These are phyloP conservation scores for Salix brachista DNA, from an alignment of 345 rosid species.

Conservation along the genomic window DNA sequence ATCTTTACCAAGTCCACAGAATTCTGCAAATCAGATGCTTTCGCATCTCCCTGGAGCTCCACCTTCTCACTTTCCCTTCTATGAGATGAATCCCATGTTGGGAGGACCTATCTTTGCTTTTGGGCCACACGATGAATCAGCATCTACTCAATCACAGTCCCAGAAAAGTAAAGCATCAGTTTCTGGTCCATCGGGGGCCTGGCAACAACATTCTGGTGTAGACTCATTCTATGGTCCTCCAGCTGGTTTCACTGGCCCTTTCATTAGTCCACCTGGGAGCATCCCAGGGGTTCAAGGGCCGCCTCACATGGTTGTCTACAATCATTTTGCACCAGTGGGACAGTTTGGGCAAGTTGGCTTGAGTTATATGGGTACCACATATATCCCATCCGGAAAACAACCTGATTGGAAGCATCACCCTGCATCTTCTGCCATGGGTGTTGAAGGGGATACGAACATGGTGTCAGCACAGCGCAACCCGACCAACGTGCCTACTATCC, in stretches of 20 bases:
- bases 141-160: conserved; percentile 57
- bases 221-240: conserved; percentile 94
- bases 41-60: conserved; percentile 82
- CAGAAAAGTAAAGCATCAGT: conserved; percentile 64
- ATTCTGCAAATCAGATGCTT: conserved; percentile 66
- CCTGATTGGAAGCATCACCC: conserved; percentile 94
- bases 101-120: conserved; percentile 84
- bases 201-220: conserved; percentile 87
- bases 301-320: conserved; percentile 92
- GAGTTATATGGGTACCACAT: conserved; percentile 93
- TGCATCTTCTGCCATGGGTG: conserved; percentile 48
- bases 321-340: conserved; percentile 97
- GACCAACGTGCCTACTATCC: conserved; percentile 52
- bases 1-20: conserved; percentile 66
- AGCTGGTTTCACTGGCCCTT: conserved; percentile 80
- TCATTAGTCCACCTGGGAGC: conserved; percentile 80
- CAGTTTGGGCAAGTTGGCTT: conserved; percentile 92
- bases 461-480: conserved; percentile 58
- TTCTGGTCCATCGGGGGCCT: conserved; percentile 62
- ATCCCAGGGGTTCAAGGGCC: conserved; percentile 89
- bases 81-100: conserved; percentile 87
- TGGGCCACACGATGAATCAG: conserved; percentile 81
- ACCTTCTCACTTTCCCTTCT: conserved; percentile 77
- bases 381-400: conserved; percentile 86
- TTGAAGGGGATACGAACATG: conserved; percentile 60